phyloP scores from a whole-genome alignment of 106 monocot species.

The Allium fistulosum region DNA sequence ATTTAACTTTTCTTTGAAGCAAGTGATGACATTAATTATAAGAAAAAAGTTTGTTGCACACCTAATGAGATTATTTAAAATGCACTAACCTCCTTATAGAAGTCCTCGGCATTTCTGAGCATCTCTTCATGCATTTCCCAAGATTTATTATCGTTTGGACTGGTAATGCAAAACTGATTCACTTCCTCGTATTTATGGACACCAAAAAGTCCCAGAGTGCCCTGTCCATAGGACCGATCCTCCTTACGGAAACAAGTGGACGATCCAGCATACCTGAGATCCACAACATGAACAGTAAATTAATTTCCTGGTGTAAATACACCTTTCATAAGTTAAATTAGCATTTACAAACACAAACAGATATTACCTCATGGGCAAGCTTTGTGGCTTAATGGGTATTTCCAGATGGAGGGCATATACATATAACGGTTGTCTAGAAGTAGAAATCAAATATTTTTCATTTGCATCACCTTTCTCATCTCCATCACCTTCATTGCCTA shows the following conservation, averaged over 20 bases:
- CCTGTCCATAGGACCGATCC: conserved; percentile 89
- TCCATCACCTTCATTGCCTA: no score
- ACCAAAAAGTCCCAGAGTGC: conserved; percentile 87
- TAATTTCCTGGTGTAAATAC: no score
- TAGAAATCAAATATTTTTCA: conserved; percentile 97
- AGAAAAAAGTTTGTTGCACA: no score
- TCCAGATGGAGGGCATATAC: conserved; percentile 83
- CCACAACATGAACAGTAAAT: neutral
- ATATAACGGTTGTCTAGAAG: conserved; percentile 91
- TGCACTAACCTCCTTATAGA: conserved; percentile 91
- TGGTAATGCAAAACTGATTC: conserved; percentile 90
- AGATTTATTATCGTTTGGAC: no score
- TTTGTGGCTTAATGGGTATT: conserved; percentile 66
- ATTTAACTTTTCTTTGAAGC: no score
- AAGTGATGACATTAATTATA: no score
- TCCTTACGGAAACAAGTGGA: conserved; percentile 97
- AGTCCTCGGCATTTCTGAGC: conserved; percentile 95
- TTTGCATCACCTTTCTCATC: no score
- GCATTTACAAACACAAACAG: neutral
- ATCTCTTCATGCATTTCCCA: no score
- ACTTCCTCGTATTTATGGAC: conserved; percentile 94
- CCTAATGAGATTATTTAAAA: no score
- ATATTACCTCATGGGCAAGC: conserved; percentile 58
- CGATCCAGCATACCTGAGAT: conserved; percentile 82
- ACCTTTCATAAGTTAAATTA: no score